A percentile compares a stretch with the other conserved stretches of the same genome.
Conservation (phyloP, 257 asterid genomes). For the Solanum gracilifrons region DNA sequence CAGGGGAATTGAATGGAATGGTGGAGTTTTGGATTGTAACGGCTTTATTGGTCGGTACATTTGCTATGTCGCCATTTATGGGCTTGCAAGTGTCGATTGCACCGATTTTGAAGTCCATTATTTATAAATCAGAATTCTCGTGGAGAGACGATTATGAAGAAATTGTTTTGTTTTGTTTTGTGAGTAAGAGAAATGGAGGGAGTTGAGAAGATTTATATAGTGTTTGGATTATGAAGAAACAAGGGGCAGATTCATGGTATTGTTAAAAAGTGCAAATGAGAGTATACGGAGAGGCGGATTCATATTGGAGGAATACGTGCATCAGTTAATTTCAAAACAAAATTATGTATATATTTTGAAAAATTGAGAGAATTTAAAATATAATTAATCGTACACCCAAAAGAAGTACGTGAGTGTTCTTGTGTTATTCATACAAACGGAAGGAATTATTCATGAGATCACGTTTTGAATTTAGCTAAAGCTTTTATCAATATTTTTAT, state of each 20-base stretch:
- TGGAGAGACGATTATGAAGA: not conserved
- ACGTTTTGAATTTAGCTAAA: too few species aligned
- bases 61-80: slow-evolving; percentile 20
- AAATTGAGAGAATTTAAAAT: too few species aligned
- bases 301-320: too few species aligned
- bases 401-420: too few species aligned
- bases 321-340: rapidly evolving
- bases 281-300: too few species aligned
- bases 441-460: too few species aligned
- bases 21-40: slow-evolving; percentile 25
- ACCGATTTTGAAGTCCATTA: slow-evolving; percentile 55
- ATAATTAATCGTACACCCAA: rapidly evolving
- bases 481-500: too few species aligned
- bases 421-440: too few species aligned
- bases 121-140: not conserved
- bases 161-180: not conserved
- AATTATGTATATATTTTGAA: too few species aligned
- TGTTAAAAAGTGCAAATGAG: not conserved
- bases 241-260: not conserved
- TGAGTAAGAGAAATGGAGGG: not conserved
- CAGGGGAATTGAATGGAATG: slow-evolving; percentile 23
- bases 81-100: slow-evolving; percentile 32
- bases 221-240: slow-evolving; percentile 1
- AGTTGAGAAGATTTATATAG: not conserved
- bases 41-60: slow-evolving; percentile 31